Percentiles rank a stretch among this genome's conserved stretches.
Conservation (phyloP, 495 filamentous ascomycete genomes). For the Aspergillus mulundensis region DNA sequence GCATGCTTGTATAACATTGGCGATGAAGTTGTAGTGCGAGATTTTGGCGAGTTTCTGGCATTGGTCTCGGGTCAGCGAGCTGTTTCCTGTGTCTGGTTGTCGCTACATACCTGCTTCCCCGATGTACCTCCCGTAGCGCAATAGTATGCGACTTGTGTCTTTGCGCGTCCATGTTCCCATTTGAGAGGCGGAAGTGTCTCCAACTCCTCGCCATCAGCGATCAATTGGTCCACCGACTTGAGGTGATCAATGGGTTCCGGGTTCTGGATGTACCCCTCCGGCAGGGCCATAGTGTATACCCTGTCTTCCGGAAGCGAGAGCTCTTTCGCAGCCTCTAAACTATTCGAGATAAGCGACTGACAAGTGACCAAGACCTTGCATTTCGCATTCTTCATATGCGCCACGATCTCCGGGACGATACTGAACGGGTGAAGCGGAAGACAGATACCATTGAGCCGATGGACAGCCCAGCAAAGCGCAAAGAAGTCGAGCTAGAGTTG, state of each 20-base stretch:
- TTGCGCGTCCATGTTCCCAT: conserved; percentile 7
- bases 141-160: conserved; percentile 11
- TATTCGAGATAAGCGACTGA: conserved; percentile 8
- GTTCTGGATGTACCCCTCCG: conserved; percentile 5
- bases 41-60: conserved; percentile 12
- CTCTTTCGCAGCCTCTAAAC: conserved; percentile 1
- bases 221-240: conserved; percentile 8
- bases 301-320: conserved; percentile 1
- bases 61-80: not conserved
- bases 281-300: conserved; percentile 6
- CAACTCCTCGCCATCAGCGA: conserved; percentile 3
- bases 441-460: conserved; percentile 15
- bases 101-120: conserved; percentile 10
- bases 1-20: conserved; percentile 7
- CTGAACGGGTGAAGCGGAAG: conserved; percentile 12
- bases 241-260: conserved; percentile 10
- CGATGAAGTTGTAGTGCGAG: conserved; percentile 13
- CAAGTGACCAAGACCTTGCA: conserved; percentile 9
- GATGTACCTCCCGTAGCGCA: conserved; percentile 18
- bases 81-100: not conserved
- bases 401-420: conserved; percentile 9
- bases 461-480: conserved; percentile 16
- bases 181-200: conserved; percentile 1
- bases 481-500: conserved; percentile 11
- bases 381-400: conserved; percentile 11